These are phyloP conservation scores for Pyropia haitanensis DNA, from an alignment of 23 red algal species.

Conservation along the genomic window DNA sequence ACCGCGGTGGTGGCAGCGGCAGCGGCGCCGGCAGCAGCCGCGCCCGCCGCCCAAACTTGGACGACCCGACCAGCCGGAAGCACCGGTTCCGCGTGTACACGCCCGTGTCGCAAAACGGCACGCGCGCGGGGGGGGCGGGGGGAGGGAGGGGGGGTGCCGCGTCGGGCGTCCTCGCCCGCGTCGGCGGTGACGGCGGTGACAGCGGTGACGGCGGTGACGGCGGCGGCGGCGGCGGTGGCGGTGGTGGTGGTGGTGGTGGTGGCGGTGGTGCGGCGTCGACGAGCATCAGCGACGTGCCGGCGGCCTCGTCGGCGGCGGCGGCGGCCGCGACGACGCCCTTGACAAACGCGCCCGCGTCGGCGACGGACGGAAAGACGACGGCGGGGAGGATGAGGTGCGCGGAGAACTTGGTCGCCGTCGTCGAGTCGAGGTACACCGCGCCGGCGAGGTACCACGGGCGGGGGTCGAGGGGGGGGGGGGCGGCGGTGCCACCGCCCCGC, in stretches of 20 bases:
- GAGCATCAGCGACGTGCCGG: slow-evolving; percentile 17
- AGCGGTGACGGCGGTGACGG: no score
- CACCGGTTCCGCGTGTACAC: slow-evolving; percentile 86
- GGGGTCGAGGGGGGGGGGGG: neutral
- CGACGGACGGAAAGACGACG: slow-evolving; percentile 35
- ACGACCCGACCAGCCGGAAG: slow-evolving; percentile 61
- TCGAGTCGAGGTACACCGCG: slow-evolving; percentile 50
- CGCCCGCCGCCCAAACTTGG: slow-evolving; percentile 57
- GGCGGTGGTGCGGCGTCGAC: slow-evolving; percentile 3
- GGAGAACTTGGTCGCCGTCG: slow-evolving; percentile 53
- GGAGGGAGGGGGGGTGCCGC: no score
- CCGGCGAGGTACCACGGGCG: slow-evolving; percentile 1
- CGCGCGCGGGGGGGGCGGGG: neutral
- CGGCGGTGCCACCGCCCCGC: neutral
- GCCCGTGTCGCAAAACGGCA: slow-evolving; percentile 64
- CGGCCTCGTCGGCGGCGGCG: neutral
- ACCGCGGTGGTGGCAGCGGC: no score
- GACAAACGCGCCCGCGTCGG: slow-evolving; percentile 42
- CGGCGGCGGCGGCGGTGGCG: no score
- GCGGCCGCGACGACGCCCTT: slow-evolving; percentile 19
- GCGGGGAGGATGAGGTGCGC: slow-evolving; percentile 45
- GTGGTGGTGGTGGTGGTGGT: no score
- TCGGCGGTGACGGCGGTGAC: no score
- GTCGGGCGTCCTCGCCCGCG: neutral
- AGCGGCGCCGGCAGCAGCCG: slow-evolving; percentile 4